Percentiles rank a stretch among this genome's conserved stretches.
These are phyloP conservation scores for Neurospora sp. DNA, from an alignment of 495 filamentous ascomycete species.

Conservation along the genomic window DNA sequence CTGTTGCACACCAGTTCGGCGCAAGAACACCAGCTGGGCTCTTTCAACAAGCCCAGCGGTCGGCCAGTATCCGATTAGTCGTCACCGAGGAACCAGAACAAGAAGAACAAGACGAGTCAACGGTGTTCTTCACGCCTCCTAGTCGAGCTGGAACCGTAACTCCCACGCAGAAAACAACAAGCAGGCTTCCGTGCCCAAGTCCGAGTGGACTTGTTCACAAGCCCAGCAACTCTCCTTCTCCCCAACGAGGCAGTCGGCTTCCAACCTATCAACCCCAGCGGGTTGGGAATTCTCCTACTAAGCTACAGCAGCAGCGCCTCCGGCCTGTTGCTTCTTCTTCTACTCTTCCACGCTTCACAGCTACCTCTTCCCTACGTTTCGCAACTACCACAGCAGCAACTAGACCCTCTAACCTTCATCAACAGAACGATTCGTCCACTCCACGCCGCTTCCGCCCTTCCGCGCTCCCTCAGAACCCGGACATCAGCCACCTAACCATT, in stretches of 20 bases:
- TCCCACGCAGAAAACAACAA: neutral
- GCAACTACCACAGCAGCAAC: neutral
- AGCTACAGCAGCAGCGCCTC: neutral
- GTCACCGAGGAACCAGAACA: neutral
- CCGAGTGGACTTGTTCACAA: neutral
- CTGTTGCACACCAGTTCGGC: neutral
- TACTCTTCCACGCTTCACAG: neutral
- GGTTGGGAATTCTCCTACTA: neutral
- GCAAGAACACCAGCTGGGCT: neutral
- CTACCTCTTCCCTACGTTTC: neutral
- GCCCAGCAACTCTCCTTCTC: neutral
- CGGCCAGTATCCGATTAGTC: neutral
- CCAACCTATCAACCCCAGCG: neutral
- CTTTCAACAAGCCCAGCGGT: neutral
- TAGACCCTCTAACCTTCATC: neutral
- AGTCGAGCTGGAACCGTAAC: neutral
- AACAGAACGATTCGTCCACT: constrained; percentile 32
- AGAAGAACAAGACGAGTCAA: neutral
- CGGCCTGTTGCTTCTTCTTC: neutral
- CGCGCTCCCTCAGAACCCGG: constrained; percentile 58
- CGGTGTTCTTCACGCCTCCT: neutral
- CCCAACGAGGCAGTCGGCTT: neutral
- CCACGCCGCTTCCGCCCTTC: constrained; percentile 49
- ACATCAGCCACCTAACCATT: constrained; percentile 59
- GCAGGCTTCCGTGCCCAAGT: neutral